A percentile compares a stretch with the other conserved stretches of the same genome.
Evolutionary conservation across 208 protist genomes (phyloP).

Genomic region (Leishmania gerbilli): DNA sequence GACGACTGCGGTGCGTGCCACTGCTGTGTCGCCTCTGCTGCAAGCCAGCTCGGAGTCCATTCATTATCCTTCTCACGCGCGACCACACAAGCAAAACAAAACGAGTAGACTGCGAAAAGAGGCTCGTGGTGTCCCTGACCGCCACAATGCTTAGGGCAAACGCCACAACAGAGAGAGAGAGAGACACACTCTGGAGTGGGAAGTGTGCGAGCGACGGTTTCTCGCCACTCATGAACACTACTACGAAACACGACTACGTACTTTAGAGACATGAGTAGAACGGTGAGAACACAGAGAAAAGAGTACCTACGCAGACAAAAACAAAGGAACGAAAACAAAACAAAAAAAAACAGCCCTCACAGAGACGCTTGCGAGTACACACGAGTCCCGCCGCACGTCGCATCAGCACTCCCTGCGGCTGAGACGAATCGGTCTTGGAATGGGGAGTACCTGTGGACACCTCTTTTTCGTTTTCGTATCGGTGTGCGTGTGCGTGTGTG

Average conservation of each 20-base stretch:
- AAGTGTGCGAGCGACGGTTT: background rate
- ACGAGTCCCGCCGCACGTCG: background rate
- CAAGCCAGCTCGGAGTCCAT: background rate
- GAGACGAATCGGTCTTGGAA: background rate
- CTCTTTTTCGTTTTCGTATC: background rate
- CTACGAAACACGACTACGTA: background rate
- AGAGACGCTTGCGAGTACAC: background rate
- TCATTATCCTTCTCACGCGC: background rate
- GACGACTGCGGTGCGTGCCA: background rate
- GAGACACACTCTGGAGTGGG: background rate
- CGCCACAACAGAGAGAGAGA: background rate
- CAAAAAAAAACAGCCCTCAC: constrained; percentile 3
- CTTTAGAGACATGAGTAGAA: background rate
- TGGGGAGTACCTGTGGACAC: background rate
- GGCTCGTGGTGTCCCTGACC: background rate
- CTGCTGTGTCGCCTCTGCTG: background rate
- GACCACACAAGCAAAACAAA: background rate
- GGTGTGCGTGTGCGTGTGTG: background rate
- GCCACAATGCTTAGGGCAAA: background rate
- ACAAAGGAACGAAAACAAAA: constrained; percentile 3
- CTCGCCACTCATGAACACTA: background rate
- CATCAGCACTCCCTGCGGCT: background rate
- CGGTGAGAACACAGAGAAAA: background rate
- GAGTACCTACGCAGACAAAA: constrained; percentile 3
- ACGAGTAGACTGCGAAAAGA: background rate